A percentile compares a stretch with the other conserved stretches of the same genome.
Conservation (phyloP, 2,329 filamentous ascomycete species). For the Paraphoma chrysanthemicola region DNA sequence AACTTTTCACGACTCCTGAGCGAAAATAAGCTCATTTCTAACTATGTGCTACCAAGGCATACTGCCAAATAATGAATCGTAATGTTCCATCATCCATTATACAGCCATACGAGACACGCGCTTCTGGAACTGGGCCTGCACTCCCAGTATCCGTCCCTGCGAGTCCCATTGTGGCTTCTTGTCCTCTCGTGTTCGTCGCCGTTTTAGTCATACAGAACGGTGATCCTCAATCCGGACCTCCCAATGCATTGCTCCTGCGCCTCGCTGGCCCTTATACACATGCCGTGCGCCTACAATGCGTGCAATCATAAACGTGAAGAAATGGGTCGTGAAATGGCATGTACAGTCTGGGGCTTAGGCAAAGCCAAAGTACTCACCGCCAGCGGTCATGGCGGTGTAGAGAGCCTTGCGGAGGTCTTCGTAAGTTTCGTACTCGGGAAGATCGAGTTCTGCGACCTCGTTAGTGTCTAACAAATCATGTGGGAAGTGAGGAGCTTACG, state of each 20-base stretch:
- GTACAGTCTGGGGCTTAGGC: slow-evolving; percentile 63
- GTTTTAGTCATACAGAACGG: slow-evolving; percentile 2
- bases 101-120: not conserved
- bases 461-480: slow-evolving; percentile 41
- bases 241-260: slow-evolving; percentile 13
- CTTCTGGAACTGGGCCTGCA: slow-evolving; percentile 34
- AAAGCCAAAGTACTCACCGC: slow-evolving; percentile 97
- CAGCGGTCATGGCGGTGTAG: slow-evolving; percentile 95
- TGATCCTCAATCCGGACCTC: slow-evolving; percentile 2
- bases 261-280: slow-evolving; percentile 2
- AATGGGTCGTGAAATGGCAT: slow-evolving; percentile 4
- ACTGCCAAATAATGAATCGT: not conserved
- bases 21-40: not conserved
- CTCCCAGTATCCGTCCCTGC: slow-evolving; percentile 27
- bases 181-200: not conserved
- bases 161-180: not conserved
- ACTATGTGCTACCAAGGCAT: not conserved
- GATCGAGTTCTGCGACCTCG: slow-evolving; percentile 78
- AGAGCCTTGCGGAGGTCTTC: slow-evolving; percentile 86
- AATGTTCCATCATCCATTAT: not conserved
- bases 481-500: slow-evolving; percentile 69
- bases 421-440: slow-evolving; percentile 98
- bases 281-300: slow-evolving; percentile 41
- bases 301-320: slow-evolving; percentile 26
- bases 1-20: too few species aligned